These are phyloP conservation scores for Mortierella hygrophila DNA, from an alignment of 192 early-diverging fungal genomes.

Conservation along the genomic window DNA sequence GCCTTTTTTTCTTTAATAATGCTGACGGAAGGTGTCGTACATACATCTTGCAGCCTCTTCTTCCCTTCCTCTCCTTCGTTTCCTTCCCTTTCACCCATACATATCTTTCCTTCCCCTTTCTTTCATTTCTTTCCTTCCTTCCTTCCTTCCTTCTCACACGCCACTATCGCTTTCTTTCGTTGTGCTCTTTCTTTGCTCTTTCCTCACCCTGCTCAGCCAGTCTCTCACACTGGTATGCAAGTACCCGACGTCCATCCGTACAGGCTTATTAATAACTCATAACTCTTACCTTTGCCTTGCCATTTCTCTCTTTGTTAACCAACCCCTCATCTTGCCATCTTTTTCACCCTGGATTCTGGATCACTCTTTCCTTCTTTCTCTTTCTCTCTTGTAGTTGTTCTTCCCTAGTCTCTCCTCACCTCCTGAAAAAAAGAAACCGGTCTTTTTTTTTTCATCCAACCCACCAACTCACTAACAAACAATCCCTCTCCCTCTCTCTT, in stretches of 20 bases:
- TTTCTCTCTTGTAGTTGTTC: background rate
- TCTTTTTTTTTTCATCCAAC: background rate
- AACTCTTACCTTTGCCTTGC: background rate
- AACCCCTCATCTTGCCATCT: constrained; percentile 2
- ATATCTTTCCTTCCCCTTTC: background rate
- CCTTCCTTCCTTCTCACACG: background rate
- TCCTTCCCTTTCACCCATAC: background rate
- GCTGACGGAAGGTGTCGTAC: background rate
- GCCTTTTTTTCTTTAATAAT: background rate
- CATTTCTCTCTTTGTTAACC: background rate
- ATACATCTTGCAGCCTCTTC: too few relatives aligned
- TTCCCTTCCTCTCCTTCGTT: background rate
- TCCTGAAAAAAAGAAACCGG: background rate
- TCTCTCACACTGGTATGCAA: background rate
- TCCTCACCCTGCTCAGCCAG: background rate
- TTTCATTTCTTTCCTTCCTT: background rate
- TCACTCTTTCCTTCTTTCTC: background rate
- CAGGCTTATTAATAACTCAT: constrained; percentile 25
- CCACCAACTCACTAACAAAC: background rate
- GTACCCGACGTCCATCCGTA: constrained; percentile 6
- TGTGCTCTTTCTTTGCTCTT: background rate
- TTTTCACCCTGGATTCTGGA: background rate
- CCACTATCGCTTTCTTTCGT: background rate
- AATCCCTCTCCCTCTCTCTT: constrained; percentile 2
- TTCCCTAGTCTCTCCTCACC: background rate